Evolutionary conservation across 768 basidiomycete species (phyloP).

Genomic region (Xerocomellus amylosporus): DNA sequence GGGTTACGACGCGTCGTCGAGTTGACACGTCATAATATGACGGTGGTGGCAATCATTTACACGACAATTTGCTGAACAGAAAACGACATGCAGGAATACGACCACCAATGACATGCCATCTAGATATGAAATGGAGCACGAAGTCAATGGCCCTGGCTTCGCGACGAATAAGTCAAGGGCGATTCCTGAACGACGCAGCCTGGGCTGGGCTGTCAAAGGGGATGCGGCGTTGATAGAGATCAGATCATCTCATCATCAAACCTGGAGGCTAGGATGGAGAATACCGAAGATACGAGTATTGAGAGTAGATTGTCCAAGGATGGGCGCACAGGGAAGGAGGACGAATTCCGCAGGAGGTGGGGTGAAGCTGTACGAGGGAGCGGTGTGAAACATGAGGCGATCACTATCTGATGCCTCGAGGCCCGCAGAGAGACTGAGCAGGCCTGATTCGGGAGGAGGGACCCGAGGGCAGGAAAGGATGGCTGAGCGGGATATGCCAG

Average conservation of each 20-base stretch:
- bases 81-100: too few species aligned
- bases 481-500: neutral
- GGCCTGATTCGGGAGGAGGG: conserved; percentile 16
- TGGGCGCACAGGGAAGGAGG: neutral
- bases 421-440: conserved; percentile 8
- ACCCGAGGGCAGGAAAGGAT: neutral
- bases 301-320: neutral
- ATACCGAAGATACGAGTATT: too few species aligned
- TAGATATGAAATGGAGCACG: neutral
- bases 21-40: neutral
- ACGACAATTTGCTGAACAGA: neutral
- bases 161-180: neutral
- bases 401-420: conserved; percentile 32
- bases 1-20: neutral
- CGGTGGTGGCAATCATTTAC: too few species aligned
- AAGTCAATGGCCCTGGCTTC: neutral
- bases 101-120: neutral
- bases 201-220: neutral
- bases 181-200: conserved; percentile 3
- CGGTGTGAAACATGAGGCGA: conserved; percentile 19
- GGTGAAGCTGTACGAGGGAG: conserved; percentile 2
- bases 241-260: neutral
- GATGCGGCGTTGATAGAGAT: neutral
- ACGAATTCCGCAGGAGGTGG: conserved; percentile 4
- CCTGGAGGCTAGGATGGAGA: too few species aligned